A percentile compares a stretch with the other conserved stretches of the same genome.
phyloP scores from a whole-genome alignment of 2,329 filamentous ascomycete genomes.

The Dichotomopilus funicola region DNA sequence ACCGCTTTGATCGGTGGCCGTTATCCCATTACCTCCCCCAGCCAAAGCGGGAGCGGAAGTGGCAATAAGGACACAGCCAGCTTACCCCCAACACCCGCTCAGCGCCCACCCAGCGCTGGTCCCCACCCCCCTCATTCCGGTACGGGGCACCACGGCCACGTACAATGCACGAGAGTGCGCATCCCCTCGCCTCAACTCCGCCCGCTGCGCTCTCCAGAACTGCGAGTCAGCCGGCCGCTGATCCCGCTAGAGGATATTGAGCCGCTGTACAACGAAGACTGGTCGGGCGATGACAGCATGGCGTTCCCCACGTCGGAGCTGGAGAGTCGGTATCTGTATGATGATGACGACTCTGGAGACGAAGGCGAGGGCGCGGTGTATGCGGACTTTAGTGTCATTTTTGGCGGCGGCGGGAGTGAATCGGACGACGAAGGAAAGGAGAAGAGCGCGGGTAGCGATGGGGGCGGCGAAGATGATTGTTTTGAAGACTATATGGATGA shows the following conservation, averaged over 20 bases:
- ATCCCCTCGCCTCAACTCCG: conserved; percentile 19
- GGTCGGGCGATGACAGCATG: conserved; percentile 38
- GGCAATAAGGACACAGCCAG: background rate
- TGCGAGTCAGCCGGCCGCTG: conserved; percentile 18
- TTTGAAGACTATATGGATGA: conserved; percentile 52
- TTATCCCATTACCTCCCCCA: conserved; percentile 22
- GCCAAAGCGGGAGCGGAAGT: background rate
- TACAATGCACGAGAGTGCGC: conserved; percentile 4
- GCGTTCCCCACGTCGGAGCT: conserved; percentile 44
- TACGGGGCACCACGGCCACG: background rate
- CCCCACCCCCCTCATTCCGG: background rate
- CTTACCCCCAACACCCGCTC: background rate
- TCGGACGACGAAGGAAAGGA: conserved; percentile 28
- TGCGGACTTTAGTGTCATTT: conserved; percentile 48
- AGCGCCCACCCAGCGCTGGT: background rate
- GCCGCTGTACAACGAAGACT: conserved; percentile 24
- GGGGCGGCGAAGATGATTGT: conserved; percentile 30
- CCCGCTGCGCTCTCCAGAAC: conserved; percentile 31
- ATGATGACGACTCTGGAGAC: conserved; percentile 39
- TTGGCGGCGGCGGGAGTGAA: conserved; percentile 32
- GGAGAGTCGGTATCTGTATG: conserved; percentile 37
- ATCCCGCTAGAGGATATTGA: conserved; percentile 18
- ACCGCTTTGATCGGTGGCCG: conserved; percentile 23
- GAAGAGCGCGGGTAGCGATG: conserved; percentile 29
- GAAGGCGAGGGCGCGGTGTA: conserved; percentile 35